phyloP scores from a whole-genome alignment of 371 early-diverging fungal species.

The Lichtheimia ornata region DNA sequence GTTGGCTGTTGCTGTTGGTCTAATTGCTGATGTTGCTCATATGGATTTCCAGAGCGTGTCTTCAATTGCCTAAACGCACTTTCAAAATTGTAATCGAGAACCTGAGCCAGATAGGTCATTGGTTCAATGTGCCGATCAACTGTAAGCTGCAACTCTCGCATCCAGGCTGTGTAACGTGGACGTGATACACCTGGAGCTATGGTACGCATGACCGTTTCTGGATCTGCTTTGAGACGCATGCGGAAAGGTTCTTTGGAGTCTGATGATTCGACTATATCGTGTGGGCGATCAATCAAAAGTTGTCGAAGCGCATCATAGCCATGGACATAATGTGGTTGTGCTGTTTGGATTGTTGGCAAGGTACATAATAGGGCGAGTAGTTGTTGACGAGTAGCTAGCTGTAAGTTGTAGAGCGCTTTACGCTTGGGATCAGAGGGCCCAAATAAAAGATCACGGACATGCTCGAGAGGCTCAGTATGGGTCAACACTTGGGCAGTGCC shows the following conservation, averaged over 20 bases:
- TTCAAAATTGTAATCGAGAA: constrained; percentile 48
- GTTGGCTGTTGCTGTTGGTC: background rate
- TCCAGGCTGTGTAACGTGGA: constrained; percentile 55
- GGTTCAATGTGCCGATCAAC: constrained; percentile 52
- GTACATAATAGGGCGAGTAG: constrained; percentile 44
- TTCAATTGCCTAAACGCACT: constrained; percentile 49
- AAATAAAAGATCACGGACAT: constrained; percentile 52
- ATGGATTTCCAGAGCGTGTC: constrained; percentile 11
- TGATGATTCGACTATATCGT: constrained; percentile 19
- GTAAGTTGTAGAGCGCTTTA: constrained; percentile 40
- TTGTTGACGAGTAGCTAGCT: constrained; percentile 37
- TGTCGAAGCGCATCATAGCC: constrained; percentile 52
- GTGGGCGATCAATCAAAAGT: constrained; percentile 35
- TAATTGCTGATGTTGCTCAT: constrained; percentile 8
- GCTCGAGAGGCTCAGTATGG: constrained; percentile 34
- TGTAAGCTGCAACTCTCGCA: constrained; percentile 48
- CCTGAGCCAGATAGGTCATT: constrained; percentile 46
- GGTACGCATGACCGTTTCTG: constrained; percentile 37
- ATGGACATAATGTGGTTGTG: constrained; percentile 34
- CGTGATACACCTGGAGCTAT: constrained; percentile 31
- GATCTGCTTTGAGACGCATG: constrained; percentile 46
- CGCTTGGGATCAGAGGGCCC: constrained; percentile 40
- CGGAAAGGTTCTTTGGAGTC: constrained; percentile 36
- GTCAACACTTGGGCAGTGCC: constrained; percentile 42
- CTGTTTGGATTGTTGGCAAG: constrained; percentile 40